Evolutionary conservation across 2,329 filamentous ascomycete genomes (phyloP).

Genomic region (Colletotrichum abscissum): DNA sequence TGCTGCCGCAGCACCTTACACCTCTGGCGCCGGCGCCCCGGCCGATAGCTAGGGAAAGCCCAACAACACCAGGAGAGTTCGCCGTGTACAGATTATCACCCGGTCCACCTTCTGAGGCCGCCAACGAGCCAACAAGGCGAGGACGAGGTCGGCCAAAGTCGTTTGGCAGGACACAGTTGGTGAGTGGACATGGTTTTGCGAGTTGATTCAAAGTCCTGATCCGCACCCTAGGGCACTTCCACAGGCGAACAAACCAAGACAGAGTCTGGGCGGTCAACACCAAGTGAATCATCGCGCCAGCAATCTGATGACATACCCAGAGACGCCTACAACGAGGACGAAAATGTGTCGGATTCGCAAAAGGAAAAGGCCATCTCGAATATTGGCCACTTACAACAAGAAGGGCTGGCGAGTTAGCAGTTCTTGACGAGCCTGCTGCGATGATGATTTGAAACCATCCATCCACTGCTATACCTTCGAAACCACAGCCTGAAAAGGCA

Average conservation of each 20-base stretch:
- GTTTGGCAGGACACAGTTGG: slow-evolving; percentile 19
- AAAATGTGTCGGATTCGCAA: slow-evolving; percentile 4
- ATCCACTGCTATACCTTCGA: neutral
- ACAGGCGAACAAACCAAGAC: slow-evolving; percentile 9
- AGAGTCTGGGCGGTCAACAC: slow-evolving; percentile 15
- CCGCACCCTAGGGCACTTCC: neutral
- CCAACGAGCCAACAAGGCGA: neutral
- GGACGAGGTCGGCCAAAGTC: slow-evolving; percentile 26
- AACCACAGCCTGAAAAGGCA: neutral
- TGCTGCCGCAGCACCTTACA: slow-evolving; percentile 47
- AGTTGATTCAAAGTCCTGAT: neutral
- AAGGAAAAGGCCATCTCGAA: slow-evolving; percentile 25
- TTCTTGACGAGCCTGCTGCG: neutral
- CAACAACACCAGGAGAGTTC: slow-evolving; percentile 21
- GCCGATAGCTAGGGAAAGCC: slow-evolving; percentile 11
- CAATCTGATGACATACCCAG: slow-evolving; percentile 9
- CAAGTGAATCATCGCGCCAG: slow-evolving; percentile 2
- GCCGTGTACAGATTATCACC: slow-evolving; percentile 24
- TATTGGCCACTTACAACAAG: slow-evolving; percentile 26
- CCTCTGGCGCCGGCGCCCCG: slow-evolving; percentile 41
- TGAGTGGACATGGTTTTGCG: neutral
- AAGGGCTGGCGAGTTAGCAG: slow-evolving; percentile 28
- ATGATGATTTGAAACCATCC: neutral
- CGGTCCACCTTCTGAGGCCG: neutral
- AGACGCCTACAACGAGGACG: slow-evolving; percentile 4